Percentiles rank a stretch among this genome's conserved stretches.
These are phyloP conservation scores for Tylopilus subfusipes DNA, from an alignment of 768 basidiomycete genomes.

Conservation along the genomic window DNA sequence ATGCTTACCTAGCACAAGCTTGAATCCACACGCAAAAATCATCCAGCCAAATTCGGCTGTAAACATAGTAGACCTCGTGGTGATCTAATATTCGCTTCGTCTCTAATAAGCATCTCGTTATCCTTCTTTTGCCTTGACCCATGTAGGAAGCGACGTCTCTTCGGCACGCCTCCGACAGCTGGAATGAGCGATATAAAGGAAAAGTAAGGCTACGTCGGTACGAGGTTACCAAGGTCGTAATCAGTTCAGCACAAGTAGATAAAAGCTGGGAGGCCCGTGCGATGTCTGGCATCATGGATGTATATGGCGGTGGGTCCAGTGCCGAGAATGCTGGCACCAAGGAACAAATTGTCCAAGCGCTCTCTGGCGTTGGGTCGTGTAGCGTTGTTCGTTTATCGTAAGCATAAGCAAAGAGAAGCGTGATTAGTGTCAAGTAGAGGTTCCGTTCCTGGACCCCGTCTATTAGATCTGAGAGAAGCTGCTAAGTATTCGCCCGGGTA, in stretches of 20 bases:
- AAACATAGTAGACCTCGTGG: constrained; percentile 86
- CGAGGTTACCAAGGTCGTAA: constrained; percentile 50
- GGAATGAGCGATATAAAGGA: constrained; percentile 78
- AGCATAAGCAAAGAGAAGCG: constrained; percentile 73
- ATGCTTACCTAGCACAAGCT: constrained; percentile 59
- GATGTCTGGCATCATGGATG: constrained; percentile 13
- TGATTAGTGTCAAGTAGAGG: constrained; percentile 66
- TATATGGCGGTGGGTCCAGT: constrained; percentile 66
- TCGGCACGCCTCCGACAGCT: constrained; percentile 64
- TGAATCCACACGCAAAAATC: constrained; percentile 84
- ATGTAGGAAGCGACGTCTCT: constrained; percentile 60
- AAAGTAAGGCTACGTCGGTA: constrained; percentile 75
- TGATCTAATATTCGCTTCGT: constrained; percentile 73
- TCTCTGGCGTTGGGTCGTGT: constrained; percentile 80
- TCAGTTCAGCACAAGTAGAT: constrained; percentile 47
- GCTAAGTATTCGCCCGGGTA: neutral
- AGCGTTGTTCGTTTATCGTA: constrained; percentile 80
- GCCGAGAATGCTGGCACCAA: constrained; percentile 80
- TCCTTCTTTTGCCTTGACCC: constrained; percentile 54
- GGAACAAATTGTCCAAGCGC: constrained; percentile 78
- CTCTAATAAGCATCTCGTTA: constrained; percentile 65
- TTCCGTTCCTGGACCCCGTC: constrained; percentile 52
- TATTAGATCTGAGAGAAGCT: constrained; percentile 52
- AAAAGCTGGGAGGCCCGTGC: neutral
- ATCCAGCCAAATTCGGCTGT: constrained; percentile 82